phyloP scores from a whole-genome alignment of 306 rosid species.

The Comarum palustre region DNA sequence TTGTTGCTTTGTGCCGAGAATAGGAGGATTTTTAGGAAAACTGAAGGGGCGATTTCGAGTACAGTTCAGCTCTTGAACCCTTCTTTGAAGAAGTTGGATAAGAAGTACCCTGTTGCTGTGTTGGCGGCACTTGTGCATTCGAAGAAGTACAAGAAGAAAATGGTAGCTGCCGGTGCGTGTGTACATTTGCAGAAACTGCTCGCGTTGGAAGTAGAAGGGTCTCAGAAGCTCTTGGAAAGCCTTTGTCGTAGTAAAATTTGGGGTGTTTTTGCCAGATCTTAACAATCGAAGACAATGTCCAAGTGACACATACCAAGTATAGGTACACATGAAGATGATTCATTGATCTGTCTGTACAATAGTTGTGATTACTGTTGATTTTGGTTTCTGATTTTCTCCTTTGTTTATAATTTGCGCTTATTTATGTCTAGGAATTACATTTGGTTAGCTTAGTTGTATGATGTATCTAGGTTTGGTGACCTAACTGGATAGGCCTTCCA shows the following conservation, averaged over 20 bases:
- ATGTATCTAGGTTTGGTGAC: constrained; percentile 34
- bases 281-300: constrained; percentile 20
- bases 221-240: constrained; percentile 74
- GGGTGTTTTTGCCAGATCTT: constrained; percentile 85
- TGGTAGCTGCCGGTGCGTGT: constrained; percentile 76
- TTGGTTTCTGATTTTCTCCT: constrained; percentile 9
- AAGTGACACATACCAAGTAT: constrained; percentile 13
- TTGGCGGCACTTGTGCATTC: constrained; percentile 58
- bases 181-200: constrained; percentile 63
- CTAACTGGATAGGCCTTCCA: constrained; percentile 35
- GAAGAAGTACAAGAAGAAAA: constrained; percentile 69
- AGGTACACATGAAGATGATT: constrained; percentile 33
- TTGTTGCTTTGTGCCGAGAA: constrained; percentile 45
- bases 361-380: constrained; percentile 26
- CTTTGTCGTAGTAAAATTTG: constrained; percentile 86
- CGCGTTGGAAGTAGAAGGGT: constrained; percentile 68
- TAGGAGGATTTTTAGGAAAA: constrained; percentile 57
- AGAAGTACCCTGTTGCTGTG: constrained; percentile 72
- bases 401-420: constrained; percentile 27
- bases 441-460: constrained; percentile 25
- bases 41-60: constrained; percentile 59
- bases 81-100: constrained; percentile 57
- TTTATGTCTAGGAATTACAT: constrained; percentile 23
- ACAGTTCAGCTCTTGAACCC: constrained; percentile 77
- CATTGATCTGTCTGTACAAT: constrained; percentile 39